Percentiles rank a stretch among this genome's conserved stretches.
Conservation (phyloP, 164 flowering plant species). For the Aristolochia contorta region DNA sequence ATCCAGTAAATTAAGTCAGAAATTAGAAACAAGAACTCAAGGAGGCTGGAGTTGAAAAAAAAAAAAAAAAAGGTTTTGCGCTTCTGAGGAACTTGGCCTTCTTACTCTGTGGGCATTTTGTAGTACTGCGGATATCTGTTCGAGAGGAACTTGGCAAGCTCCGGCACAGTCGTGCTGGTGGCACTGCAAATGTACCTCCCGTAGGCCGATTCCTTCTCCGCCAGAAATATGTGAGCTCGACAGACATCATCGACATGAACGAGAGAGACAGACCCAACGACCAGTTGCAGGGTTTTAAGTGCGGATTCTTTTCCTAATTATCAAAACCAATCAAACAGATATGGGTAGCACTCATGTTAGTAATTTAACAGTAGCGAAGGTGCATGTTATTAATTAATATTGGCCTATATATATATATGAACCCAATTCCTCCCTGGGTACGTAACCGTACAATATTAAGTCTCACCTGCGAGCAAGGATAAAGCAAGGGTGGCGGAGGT, state of each 20-base stretch:
- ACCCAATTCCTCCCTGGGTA: too few species aligned
- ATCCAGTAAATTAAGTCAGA: constrained; percentile 16
- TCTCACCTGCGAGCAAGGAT: background rate
- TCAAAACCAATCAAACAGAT: too few species aligned
- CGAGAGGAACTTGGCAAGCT: constrained; percentile 58
- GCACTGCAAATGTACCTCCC: constrained; percentile 69
- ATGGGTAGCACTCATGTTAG: too few species aligned
- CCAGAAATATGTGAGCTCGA: constrained; percentile 57
- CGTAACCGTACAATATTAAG: background rate
- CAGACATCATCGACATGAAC: constrained; percentile 68
- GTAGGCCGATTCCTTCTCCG: constrained; percentile 62
- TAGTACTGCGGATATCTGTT: constrained; percentile 53
- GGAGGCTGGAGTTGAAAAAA: too few species aligned
- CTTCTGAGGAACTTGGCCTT: too few species aligned
- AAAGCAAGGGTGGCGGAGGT: constrained; percentile 20
- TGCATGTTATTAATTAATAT: too few species aligned
- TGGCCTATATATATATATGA: too few species aligned
- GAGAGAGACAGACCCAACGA: constrained; percentile 57
- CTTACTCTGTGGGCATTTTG: constrained; percentile 59
- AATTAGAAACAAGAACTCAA: background rate
- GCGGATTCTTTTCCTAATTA: too few species aligned
- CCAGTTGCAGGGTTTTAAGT: too few species aligned
- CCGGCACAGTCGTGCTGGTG: constrained; percentile 44
- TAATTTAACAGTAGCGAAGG: too few species aligned
- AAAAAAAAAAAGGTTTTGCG: too few species aligned